phyloP scores from a whole-genome alignment of 2,329 filamentous ascomycete species.

The Aspergillus fumigatus region DNA sequence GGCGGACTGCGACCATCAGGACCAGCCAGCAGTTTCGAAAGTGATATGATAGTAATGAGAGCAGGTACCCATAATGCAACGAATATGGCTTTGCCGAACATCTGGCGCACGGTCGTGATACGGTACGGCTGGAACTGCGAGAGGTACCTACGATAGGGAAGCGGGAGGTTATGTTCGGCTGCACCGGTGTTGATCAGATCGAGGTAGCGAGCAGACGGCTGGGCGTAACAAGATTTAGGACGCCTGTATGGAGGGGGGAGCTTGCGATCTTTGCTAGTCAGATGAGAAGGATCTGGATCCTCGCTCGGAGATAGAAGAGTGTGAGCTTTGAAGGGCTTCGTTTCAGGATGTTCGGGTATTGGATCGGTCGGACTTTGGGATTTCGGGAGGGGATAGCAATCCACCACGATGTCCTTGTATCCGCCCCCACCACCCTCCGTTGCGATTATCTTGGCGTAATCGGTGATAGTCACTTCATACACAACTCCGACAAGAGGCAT shows the following conservation, averaged over 20 bases:
- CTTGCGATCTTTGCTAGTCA: neutral
- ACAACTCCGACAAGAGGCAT: conserved; percentile 88
- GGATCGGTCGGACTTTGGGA: conserved; percentile 44
- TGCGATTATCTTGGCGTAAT: conserved; percentile 81
- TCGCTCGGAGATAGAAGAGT: conserved; percentile 69
- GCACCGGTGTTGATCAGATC: conserved; percentile 75
- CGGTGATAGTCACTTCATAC: conserved; percentile 80
- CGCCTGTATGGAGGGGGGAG: conserved; percentile 35
- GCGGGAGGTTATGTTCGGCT: conserved; percentile 71
- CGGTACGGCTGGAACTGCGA: conserved; percentile 64
- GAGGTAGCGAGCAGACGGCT: conserved; percentile 79
- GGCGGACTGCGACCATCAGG: conserved; percentile 62
- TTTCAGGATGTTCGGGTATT: conserved; percentile 61
- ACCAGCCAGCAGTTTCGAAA: conserved; percentile 50
- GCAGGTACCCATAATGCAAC: conserved; percentile 56
- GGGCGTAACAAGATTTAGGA: conserved; percentile 66
- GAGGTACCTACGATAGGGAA: conserved; percentile 72
- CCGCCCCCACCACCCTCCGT: conserved; percentile 82
- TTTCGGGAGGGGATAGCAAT: conserved; percentile 66
- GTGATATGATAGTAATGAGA: conserved; percentile 50
- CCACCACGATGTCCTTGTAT: conserved; percentile 80
- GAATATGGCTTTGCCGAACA: conserved; percentile 61
- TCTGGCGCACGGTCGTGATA: conserved; percentile 63
- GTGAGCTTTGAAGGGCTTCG: conserved; percentile 71
- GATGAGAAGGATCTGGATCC: conserved; percentile 5